Conservation (phyloP, 345 rosid species). For the Jatropha curcas region DNA sequence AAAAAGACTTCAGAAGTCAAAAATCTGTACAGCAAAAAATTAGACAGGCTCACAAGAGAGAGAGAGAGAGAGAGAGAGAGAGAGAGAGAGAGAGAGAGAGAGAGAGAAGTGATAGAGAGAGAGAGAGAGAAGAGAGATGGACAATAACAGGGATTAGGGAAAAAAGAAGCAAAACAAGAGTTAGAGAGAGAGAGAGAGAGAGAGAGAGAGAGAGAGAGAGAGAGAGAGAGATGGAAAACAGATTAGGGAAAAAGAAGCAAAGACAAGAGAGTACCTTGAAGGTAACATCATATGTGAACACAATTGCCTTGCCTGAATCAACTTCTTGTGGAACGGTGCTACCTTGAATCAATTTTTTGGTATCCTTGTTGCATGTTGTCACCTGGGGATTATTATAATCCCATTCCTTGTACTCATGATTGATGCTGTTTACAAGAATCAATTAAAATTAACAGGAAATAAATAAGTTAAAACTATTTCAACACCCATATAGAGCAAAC, state of each 20-base stretch:
- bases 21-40: background rate
- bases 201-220: constrained; percentile 9
- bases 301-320: constrained; percentile 64
- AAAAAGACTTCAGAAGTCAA: background rate
- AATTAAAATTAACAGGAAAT: background rate
- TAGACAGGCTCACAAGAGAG: background rate
- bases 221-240: background rate
- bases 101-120: background rate
- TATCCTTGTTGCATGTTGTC: constrained; percentile 84
- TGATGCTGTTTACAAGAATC: constrained; percentile 54
- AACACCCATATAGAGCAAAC: no score
- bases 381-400: constrained; percentile 74
- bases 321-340: constrained; percentile 84
- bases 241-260: background rate
- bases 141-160: no score
- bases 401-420: constrained; percentile 92
- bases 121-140: no score
- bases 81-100: background rate
- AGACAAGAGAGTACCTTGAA: constrained; percentile 52
- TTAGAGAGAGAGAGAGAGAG: no score
- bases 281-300: constrained; percentile 86
- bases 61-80: constrained; percentile 4
- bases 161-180: no score
- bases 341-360: constrained; percentile 76
- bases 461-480: background rate